These are phyloP conservation scores for Camelina hispida DNA, from an alignment of 345 rosid species.

Conservation along the genomic window DNA sequence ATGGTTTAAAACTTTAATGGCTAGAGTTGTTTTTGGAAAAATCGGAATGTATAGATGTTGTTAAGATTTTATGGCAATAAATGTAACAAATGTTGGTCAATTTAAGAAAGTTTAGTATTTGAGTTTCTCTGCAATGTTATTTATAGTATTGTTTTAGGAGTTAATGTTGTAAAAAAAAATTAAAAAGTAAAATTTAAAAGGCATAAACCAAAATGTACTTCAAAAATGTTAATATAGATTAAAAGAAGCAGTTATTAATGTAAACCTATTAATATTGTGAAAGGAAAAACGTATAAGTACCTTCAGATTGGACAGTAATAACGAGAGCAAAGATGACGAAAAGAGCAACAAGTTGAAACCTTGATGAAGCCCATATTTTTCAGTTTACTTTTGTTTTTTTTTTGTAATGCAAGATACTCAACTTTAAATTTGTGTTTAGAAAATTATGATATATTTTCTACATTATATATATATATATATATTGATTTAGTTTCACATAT, in stretches of 20 bases:
- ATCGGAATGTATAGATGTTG: too few species aligned
- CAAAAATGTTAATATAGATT: too few species aligned
- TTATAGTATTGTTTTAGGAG: too few species aligned
- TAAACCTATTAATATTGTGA: not conserved
- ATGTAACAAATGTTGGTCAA: too few species aligned
- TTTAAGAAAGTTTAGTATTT: too few species aligned
- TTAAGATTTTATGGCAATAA: too few species aligned
- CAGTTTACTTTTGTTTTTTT: slow-evolving; percentile 5
- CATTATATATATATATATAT: not conserved
- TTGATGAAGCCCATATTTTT: slow-evolving; percentile 39
- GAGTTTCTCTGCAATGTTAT: too few species aligned
- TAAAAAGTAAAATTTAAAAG: too few species aligned
- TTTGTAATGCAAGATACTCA: slow-evolving; percentile 26
- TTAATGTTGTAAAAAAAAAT: too few species aligned
- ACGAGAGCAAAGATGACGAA: slow-evolving; percentile 39
- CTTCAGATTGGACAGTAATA: slow-evolving; percentile 33
- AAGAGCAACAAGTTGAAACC: slow-evolving; percentile 39
- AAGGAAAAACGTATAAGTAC: not conserved
- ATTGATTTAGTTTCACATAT: slow-evolving; percentile 2
- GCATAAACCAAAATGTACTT: too few species aligned
- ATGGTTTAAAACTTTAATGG: too few species aligned
- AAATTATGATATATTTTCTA: not conserved
- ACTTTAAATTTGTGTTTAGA: slow-evolving; percentile 23
- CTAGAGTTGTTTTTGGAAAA: too few species aligned
- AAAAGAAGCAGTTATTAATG: not conserved